Percentiles rank a stretch among this genome's conserved stretches.
Evolutionary conservation across 345 rosid species (phyloP).

Genomic region (Ceriops tagal): DNA sequence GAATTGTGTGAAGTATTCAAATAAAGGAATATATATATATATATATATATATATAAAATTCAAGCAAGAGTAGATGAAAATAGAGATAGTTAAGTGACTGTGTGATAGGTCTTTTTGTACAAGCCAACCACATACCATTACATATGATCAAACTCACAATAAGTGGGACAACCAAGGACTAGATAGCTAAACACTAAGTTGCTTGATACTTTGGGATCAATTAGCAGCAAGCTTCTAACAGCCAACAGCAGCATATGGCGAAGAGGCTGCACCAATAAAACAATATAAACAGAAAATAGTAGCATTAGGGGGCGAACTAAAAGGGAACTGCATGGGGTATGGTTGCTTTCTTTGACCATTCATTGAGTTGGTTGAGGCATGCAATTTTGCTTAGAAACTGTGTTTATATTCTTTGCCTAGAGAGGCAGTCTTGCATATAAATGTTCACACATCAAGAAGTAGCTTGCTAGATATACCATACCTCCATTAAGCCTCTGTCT

Average conservation of each 20-base stretch:
- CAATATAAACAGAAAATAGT: background rate
- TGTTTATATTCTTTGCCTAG: background rate
- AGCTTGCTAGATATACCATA: conserved; percentile 42
- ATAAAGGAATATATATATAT: too few species aligned
- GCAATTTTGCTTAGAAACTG: background rate
- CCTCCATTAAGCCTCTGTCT: conserved; percentile 54
- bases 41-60: too few species aligned
- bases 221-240: conserved; percentile 54
- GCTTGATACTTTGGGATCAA: background rate
- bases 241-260: conserved; percentile 70
- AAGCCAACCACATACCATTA: too few species aligned
- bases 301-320: background rate
- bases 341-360: too few species aligned
- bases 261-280: conserved; percentile 41
- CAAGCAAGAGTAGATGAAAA: too few species aligned
- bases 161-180: too few species aligned
- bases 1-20: too few species aligned
- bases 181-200: background rate
- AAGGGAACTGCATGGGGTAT: background rate
- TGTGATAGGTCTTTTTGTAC: too few species aligned
- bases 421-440: background rate
- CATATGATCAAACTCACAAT: too few species aligned
- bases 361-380: too few species aligned
- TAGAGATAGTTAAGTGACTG: too few species aligned
- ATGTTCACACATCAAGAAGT: background rate